Evolutionary conservation across 148 eudicot genomes (phyloP), one percentile per base, ranked within the genome.

Genomic region (Agrostemma githago): DNA sequence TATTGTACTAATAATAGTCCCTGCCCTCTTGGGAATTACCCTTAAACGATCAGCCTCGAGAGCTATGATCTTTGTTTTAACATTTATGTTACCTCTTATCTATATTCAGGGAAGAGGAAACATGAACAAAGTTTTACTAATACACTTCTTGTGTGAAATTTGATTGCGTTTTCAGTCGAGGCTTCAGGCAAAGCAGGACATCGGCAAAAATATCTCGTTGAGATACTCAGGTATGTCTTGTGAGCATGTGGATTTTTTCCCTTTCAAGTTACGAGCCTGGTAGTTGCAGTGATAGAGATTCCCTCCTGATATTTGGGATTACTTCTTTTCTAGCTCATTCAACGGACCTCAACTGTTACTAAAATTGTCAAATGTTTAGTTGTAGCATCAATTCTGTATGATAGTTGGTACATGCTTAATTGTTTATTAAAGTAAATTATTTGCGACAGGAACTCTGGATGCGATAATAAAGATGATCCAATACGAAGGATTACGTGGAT

Each of bases 131-230:
- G 9, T 10, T 51, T 51, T 51, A 51, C 56, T 51, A 51, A 51
- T 51, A 51, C 56, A 43, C 46, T 10, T 11, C 1, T 51, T 51
- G 3, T 51, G 56, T 51, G 56, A 51, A 43, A 51, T 51, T 51
- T 46, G 20, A 54, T 63, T 74, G 38, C 12, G 72, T 66, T 46
- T 85, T 82, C 93, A 92, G 97, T 88, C 97, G 73, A 86, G 97
- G 83, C 96, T 92, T 84, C 96, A 92, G 82, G 97, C 97, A 83
- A 92, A 90, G 87, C 96, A 92, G 79, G 97, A 88, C 72, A 92
- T 88, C 64, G 89, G 96, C 83, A 86, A 88, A 72, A 86, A 82
- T 74, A 71, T 80, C 34, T 81, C 84, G 3, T 62, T 87, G 78
- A 84, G 90, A 86, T 92, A 92, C 83, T 84, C 93, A 81, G 96